Base-by-base conservation (phyloP, 108 stramenopile species). In the Cyclotella choctawhatcheeana region DNA sequence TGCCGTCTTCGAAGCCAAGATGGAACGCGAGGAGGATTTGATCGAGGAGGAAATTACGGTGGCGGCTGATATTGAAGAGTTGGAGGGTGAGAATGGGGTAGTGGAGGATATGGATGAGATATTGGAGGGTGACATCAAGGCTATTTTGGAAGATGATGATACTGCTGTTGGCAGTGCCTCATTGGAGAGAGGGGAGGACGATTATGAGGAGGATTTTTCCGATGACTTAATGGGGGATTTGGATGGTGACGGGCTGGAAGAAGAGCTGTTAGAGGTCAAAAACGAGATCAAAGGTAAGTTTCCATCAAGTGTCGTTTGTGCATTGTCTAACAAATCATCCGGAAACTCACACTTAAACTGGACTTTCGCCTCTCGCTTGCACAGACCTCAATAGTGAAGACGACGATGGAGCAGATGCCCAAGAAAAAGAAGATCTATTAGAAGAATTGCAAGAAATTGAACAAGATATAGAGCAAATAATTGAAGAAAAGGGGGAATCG, bases 401-500 rank as follows among this genome's bases (percentile, higher is more conserved):
- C 53, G 77, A 67, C 18, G 76, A 35, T 24, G 44, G 47, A 16
- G 64, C 1, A 21, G 25, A 31, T 3, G 53, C 40, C 0, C 0
- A 22, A 21, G 17, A 16, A 2, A 71, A 79, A 27, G 77, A 67
- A 5, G 44, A 24, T 45, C n/a, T 64, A 37, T 58, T 64, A 13
- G 63, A 71, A 21, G 64, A 59, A 37, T 54, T 79, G 64, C 48
- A 66, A 16, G 58, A 67, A 21, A 53, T 66, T 0, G 63, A 79
- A 31, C 21, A 45, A 10, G 37, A 64, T 31, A 10, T 63, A 24
- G 53, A 53, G 13, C 61, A 63, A 16, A 27, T 13, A 7, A 53
- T 54, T 27, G 40, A 27, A 29, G 37, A 54, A 30, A 4, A 8
- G 4, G 7, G 25, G 20, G 59, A 55, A 29, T 5, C 5, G 18